Percentiles rank a stretch among this genome's conserved stretches.
Conservation (phyloP, 345 rosid genomes). For the Citrus maxima region DNA sequence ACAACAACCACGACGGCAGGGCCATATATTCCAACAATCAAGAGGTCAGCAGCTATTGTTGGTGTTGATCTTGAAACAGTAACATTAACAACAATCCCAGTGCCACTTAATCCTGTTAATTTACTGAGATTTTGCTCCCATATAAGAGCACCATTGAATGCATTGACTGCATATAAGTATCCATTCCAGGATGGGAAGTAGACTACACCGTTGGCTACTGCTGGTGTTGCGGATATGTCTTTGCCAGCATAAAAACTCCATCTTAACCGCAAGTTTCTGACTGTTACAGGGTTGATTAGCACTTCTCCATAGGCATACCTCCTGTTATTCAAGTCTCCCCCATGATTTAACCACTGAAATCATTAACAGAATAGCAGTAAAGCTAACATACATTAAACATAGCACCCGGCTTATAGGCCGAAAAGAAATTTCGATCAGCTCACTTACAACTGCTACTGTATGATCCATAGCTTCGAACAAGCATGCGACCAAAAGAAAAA, state of each 20-base stretch:
- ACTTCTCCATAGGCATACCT: constrained; percentile 25
- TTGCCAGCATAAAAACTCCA: constrained; percentile 50
- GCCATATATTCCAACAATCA: constrained; percentile 40
- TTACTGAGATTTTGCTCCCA: constrained; percentile 47
- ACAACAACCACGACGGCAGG: constrained; percentile 45
- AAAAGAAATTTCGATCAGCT: not conserved
- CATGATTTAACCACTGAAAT: constrained; percentile 47
- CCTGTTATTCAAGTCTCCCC: constrained; percentile 32
- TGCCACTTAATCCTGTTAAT: constrained; percentile 32
- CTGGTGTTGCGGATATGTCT: constrained; percentile 48
- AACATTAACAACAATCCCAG: constrained; percentile 20
- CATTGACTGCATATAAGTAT: constrained; percentile 43
- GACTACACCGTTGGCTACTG: constrained; percentile 32
- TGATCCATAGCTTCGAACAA: not conserved
- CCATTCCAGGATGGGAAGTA: constrained; percentile 62
- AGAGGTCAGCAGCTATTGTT: constrained; percentile 26
- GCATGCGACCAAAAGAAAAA: not conserved
- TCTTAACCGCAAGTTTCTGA: constrained; percentile 19
- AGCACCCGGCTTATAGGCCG: not conserved
- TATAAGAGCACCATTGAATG: constrained; percentile 34
- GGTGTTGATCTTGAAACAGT: constrained; percentile 48
- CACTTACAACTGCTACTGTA: constrained; percentile 4
- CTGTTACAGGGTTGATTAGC: constrained; percentile 25
- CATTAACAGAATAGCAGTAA: not conserved
- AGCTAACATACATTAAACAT: not conserved